These are phyloP conservation scores for Shiraia sp. DNA, from an alignment of 2,329 filamentous ascomycete species.

Conservation along the genomic window DNA sequence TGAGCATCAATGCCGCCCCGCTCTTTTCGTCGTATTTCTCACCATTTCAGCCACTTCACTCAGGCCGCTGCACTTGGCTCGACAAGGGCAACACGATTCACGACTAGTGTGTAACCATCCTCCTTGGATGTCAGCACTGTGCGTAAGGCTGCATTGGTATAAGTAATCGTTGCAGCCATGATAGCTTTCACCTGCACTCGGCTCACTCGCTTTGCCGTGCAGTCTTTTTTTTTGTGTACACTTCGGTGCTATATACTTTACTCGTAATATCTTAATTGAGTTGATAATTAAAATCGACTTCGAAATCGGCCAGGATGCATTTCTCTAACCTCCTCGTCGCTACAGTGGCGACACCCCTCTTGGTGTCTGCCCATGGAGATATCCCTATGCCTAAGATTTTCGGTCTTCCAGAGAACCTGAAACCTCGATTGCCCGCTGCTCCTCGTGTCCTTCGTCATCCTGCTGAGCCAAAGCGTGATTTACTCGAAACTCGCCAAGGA, in stretches of 20 bases:
- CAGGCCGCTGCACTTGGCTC: conserved; percentile 9
- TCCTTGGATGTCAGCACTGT: not conserved
- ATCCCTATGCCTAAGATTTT: conserved; percentile 38
- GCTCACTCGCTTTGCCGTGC: conserved; percentile 5
- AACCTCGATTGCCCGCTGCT: conserved; percentile 25
- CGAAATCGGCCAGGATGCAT: conserved; percentile 26
- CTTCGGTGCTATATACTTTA: not conserved
- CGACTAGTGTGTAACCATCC: conserved; percentile 3
- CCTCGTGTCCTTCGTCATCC: conserved; percentile 28
- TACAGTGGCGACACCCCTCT: conserved; percentile 32
- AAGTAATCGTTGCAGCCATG: conserved; percentile 8
- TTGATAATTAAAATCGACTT: not conserved
- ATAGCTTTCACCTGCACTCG: conserved; percentile 1
- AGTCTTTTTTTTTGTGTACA: not conserved
- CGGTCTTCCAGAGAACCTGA: conserved; percentile 37
- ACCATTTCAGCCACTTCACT: conserved; percentile 6
- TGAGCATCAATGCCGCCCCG: not conserved
- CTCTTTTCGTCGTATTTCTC: conserved; percentile 1
- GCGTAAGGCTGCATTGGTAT: conserved; percentile 9
- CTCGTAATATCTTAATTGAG: not conserved
- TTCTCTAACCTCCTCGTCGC: conserved; percentile 34
- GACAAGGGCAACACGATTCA: conserved; percentile 1
- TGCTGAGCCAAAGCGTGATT: conserved; percentile 12
- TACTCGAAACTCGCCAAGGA: conserved; percentile 38
- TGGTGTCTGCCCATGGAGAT: conserved; percentile 38